Conservation (phyloP, 2,329 filamentous ascomycete genomes). For the Gnomoniopsis sp. region DNA sequence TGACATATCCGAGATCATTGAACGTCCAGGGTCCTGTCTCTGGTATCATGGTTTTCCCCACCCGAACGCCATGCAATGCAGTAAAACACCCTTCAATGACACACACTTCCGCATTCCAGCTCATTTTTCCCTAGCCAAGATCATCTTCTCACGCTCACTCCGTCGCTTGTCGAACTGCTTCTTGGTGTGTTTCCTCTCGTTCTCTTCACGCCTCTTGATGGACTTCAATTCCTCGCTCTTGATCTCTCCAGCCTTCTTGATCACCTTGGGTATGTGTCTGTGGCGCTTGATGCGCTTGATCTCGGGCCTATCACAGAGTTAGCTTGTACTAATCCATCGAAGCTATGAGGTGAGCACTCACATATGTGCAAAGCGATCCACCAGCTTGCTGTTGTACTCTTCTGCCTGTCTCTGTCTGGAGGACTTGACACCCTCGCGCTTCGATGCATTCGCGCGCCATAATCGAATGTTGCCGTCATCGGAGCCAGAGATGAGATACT, state of each 20-base stretch:
- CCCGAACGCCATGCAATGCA: too few relatives aligned
- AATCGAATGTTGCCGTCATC: slow-evolving; percentile 76
- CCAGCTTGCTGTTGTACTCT: slow-evolving; percentile 85
- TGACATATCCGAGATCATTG: not conserved
- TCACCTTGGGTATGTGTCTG: slow-evolving; percentile 83
- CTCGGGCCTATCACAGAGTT: slow-evolving; percentile 56
- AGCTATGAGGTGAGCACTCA: not conserved
- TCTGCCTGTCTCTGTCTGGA: slow-evolving; percentile 80
- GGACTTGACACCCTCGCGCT: slow-evolving; percentile 80
- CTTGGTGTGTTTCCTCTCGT: slow-evolving; percentile 85
- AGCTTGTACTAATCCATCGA: not conserved
- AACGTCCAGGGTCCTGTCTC: too few relatives aligned
- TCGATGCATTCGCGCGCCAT: slow-evolving; percentile 85
- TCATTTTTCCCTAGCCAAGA: slow-evolving; percentile 64
- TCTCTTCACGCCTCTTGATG: slow-evolving; percentile 90
- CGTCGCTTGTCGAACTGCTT: slow-evolving; percentile 66
- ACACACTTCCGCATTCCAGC: not conserved
- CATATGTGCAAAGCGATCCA: slow-evolving; percentile 88
- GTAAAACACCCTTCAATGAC: slow-evolving; percentile 20
- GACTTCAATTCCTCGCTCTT: slow-evolving; percentile 84
- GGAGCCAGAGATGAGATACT: slow-evolving; percentile 84
- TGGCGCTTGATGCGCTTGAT: slow-evolving; percentile 87
- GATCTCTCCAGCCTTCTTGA: slow-evolving; percentile 96
- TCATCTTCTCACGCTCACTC: slow-evolving; percentile 78
- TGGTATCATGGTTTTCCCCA: slow-evolving; percentile 17